Evolutionary conservation across 192 early-diverging fungal species (phyloP), one percentile per base, ranked within the genome.

Genomic region (Gaertneriomyces sp.): DNA sequence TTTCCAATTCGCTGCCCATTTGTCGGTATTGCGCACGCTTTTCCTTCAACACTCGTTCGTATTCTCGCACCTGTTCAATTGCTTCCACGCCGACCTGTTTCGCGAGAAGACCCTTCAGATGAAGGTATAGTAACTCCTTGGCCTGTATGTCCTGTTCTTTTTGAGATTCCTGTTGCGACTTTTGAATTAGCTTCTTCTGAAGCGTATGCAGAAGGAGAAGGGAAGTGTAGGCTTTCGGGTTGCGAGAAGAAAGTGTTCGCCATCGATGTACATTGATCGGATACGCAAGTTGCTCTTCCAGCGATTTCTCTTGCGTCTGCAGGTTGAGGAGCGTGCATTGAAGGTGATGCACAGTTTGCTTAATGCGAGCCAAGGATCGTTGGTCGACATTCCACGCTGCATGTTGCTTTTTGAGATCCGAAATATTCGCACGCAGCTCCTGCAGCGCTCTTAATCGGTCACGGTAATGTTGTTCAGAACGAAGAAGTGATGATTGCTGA

Each of bases 181-280:
- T 86, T 17, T 64, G 61, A 50, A 87, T 87, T 49, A 85, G 70
- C 58, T 83, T 81, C 68, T 74, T 77, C 62, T 86, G 85, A 40
- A 87, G 68, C 42, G 78, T 74, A 50, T 86, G 85, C 16, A 82
- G 72, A 8, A 86, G 63, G 66, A 82, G 81, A 44, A 87, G 69
- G 74, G 84, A 76, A 51, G 80, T 79, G 45, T 72, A 84, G 3
- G 76, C 79, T 60, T 86, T 75, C 25, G 85, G 85, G 47, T 83
- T 78, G n/a, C 65, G 68, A 7, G 81, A 81, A 53, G 86, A 83
- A n/a, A 87, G 66, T 57, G 84, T 81, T 41, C 85, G 58, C 85
- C 85, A 87, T 12, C 85, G 69, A 59, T 87, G 85, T 7, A 87
- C 81, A 66, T 87, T 87, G 55, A 87, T 76, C 38, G 81, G 84